phyloP scores from a whole-genome alignment of 1,284 basidiomycete species.

The Trichosporon coremiiforme region DNA sequence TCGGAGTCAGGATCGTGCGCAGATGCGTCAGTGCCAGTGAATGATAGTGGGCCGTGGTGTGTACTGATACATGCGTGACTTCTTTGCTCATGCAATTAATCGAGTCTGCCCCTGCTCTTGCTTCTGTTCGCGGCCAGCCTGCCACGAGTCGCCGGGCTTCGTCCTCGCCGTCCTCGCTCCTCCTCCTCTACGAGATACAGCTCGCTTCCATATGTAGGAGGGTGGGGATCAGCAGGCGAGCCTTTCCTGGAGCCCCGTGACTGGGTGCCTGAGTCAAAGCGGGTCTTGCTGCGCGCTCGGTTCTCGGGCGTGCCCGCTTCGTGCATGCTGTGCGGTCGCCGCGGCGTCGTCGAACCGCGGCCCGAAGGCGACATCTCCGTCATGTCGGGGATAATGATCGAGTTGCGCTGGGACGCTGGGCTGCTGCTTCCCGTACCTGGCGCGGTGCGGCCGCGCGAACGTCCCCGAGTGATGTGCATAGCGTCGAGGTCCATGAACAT shows the following conservation, averaged over 20 bases:
- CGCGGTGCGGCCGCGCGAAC: neutral
- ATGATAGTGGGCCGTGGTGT: neutral
- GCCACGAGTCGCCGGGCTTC: constrained; percentile 4
- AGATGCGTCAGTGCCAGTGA: neutral
- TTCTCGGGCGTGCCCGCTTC: constrained; percentile 7
- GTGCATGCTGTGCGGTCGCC: constrained; percentile 12
- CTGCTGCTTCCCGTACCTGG: constrained; percentile 1
- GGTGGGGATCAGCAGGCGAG: neutral
- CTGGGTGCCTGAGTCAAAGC: constrained; percentile 10
- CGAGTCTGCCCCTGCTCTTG: constrained; percentile 12
- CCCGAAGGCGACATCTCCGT: neutral
- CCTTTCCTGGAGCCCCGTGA: constrained; percentile 12
- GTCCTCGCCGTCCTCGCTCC: constrained; percentile 6
- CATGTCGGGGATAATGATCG: constrained; percentile 1
- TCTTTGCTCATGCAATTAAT: neutral
- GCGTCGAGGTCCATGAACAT: constrained; percentile 12
- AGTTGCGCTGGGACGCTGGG: constrained; percentile 1
- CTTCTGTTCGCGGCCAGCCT: neutral
- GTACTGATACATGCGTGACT: constrained; percentile 6
- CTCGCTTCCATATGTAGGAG: neutral
- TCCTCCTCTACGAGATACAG: constrained; percentile 8
- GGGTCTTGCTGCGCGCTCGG: constrained; percentile 10
- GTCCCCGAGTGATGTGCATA: constrained; percentile 15
- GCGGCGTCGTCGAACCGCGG: constrained; percentile 1
- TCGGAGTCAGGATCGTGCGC: neutral